Base-by-base conservation (phyloP, 208 protist species). In the Crithidia expoeki region DNA sequence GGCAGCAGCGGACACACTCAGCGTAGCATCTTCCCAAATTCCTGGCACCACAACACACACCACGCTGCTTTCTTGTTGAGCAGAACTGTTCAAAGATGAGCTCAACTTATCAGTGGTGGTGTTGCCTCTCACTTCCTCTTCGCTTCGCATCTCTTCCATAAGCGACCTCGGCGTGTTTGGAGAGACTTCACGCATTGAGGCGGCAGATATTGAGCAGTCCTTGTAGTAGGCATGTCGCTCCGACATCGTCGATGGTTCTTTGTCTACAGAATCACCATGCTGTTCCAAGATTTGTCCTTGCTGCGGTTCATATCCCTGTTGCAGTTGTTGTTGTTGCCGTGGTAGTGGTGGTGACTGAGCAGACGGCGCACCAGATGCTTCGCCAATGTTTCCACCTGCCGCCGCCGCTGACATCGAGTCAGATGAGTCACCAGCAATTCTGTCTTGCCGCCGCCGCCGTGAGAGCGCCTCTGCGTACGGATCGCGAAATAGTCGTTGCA, bases 11-110 rank as follows among this genome's bases (percentile, higher is more conserved):
- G 27, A 6, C 23, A 59, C 63, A n/a, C 55, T 38, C 25, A 55
- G 51, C 2, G 44, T 49, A 7, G 30, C 10, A 0, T 36, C 52
- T 2, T 34, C 33, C n/a, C 11, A 50, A 6, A 21, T 25, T 44
- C 33, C 53, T 23, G 64, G 40, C 25, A 64, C 53, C 53, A 68
- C 36, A 14, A 68, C 69, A 52, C 58, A 64, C 58, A 64, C 16
- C 38, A 52, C 58, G 10, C 11, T 21, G 25, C 17, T 38, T 19
- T 7, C 19, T n/a, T 6, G 56, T 40, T 40, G 36, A 12, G 12
- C 36, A 12, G 36, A 12, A n/a, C n/a, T n/a, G n/a, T n/a, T n/a
- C n/a, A n/a, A n/a, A n/a, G n/a, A n/a, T n/a, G n/a, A n/a, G n/a
- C n/a, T n/a, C n/a, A n/a, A n/a, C n/a, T n/a, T n/a, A n/a, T n/a